Evolutionary conservation across 2,329 filamentous ascomycete species (phyloP).

Genomic region (Penicillium carneum): DNA sequence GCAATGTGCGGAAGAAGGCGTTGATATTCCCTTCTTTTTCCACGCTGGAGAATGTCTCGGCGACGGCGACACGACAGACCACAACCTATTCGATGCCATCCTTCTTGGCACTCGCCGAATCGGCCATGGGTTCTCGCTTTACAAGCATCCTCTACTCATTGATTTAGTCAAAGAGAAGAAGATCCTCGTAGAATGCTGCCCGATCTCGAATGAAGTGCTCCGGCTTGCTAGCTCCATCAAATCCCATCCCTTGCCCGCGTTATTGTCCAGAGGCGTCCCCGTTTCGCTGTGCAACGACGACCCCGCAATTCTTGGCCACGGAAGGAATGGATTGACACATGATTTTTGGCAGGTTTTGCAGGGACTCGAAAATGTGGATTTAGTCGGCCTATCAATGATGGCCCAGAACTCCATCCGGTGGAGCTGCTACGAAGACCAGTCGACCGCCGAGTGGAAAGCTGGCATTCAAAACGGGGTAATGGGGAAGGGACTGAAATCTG

Average conservation of each 20-base stretch:
- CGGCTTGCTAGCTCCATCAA: slow-evolving; percentile 78
- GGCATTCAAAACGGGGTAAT: slow-evolving; percentile 77
- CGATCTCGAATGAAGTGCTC: slow-evolving; percentile 87
- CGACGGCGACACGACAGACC: slow-evolving; percentile 76
- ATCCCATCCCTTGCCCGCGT: slow-evolving; percentile 79
- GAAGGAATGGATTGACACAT: slow-evolving; percentile 80
- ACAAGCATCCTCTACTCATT: slow-evolving; percentile 87
- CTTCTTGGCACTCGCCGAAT: slow-evolving; percentile 86
- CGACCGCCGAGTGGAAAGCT: slow-evolving; percentile 71
- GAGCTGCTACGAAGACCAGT: slow-evolving; percentile 86
- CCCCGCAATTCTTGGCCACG: slow-evolving; percentile 85
- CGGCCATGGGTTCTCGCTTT: slow-evolving; percentile 85
- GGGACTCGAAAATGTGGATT: slow-evolving; percentile 87
- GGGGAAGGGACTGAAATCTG: slow-evolving; percentile 73
- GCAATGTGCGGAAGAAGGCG: slow-evolving; percentile 75
- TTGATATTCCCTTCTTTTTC: slow-evolving; percentile 93
- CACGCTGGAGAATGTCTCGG: slow-evolving; percentile 90
- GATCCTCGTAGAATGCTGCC: slow-evolving; percentile 88
- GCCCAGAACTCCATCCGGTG: slow-evolving; percentile 93
- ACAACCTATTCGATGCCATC: slow-evolving; percentile 88
- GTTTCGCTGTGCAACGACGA: slow-evolving; percentile 90
- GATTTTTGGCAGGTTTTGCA: slow-evolving; percentile 95
- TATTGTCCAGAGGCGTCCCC: slow-evolving; percentile 82
- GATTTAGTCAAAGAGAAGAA: slow-evolving; percentile 87
- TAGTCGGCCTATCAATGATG: slow-evolving; percentile 83